Percentiles rank a stretch among this genome's conserved stretches.
These are phyloP conservation scores for Pistacia atlantica DNA, from an alignment of 345 rosid species.

Conservation along the genomic window DNA sequence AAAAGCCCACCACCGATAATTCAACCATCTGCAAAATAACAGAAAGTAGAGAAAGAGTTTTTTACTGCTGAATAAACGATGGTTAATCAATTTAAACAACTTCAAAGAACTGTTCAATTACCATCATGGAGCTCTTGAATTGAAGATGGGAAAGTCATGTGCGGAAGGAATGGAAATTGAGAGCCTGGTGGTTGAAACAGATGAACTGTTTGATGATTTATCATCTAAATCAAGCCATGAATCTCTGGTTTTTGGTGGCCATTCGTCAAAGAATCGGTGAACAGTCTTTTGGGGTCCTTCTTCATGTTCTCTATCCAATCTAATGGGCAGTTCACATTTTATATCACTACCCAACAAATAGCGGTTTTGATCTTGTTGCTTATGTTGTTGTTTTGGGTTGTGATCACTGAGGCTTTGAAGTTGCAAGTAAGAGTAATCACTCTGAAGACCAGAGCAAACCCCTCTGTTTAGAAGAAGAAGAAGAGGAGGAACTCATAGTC, in stretches of 20 bases:
- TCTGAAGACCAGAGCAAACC: conserved; percentile 35
- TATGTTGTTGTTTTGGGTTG: conserved; percentile 31
- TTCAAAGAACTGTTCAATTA: conserved; percentile 5
- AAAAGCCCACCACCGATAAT: conserved; percentile 17
- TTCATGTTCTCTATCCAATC: conserved; percentile 42
- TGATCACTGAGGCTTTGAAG: conserved; percentile 46
- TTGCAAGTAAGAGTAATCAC: conserved; percentile 60
- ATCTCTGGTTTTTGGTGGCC: conserved; percentile 64
- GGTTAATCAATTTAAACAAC: not conserved
- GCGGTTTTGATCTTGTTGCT: conserved; percentile 36
- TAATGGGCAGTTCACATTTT: conserved; percentile 36
- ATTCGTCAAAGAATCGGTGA: conserved; percentile 88
- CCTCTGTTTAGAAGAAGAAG: conserved; percentile 50
- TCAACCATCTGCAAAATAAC: conserved; percentile 37
- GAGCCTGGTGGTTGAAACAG: conserved; percentile 52
- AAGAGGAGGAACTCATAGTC: conserved; percentile 53
- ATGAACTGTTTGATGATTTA: conserved; percentile 51
- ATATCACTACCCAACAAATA: conserved; percentile 41
- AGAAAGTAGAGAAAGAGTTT: not conserved
- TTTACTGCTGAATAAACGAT: not conserved
- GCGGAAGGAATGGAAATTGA: conserved; percentile 74
- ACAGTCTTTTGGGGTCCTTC: conserved; percentile 64
- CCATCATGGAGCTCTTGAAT: conserved; percentile 48
- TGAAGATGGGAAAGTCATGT: conserved; percentile 52
- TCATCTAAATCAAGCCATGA: conserved; percentile 67